These are phyloP conservation scores for Sugiyamaella paludigena DNA, from an alignment of 1,139 yeast genomes.

Conservation along the genomic window DNA sequence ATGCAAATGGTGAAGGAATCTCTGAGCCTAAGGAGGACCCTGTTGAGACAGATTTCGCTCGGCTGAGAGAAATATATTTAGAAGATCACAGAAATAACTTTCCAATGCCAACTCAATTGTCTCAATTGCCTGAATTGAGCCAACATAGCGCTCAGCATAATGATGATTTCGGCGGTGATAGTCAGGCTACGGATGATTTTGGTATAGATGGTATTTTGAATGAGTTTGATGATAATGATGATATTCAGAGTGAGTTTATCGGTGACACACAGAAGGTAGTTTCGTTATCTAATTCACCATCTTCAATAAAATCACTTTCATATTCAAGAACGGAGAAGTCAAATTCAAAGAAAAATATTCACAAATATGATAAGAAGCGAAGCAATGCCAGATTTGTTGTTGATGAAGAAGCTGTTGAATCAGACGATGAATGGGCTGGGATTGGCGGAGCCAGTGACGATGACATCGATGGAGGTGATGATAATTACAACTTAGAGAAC, in stretches of 20 bases:
- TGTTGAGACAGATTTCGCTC: not conserved
- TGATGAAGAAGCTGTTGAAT: conserved; percentile 91
- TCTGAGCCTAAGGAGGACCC: not conserved
- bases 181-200: too few relatives aligned
- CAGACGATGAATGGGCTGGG: conserved; percentile 96
- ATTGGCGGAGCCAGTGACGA: conserved; percentile 78
- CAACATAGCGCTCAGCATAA: conserved; percentile 5
- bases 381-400: conserved; percentile 54
- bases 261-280: not conserved
- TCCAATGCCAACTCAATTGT: conserved; percentile 15
- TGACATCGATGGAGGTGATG: conserved; percentile 48
- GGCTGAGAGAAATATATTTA: conserved; percentile 10
- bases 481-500: conserved; percentile 73
- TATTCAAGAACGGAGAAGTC: too few relatives aligned
- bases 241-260: not conserved
- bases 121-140: conserved; percentile 11
- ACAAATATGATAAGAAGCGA: conserved; percentile 45
- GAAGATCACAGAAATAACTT: conserved; percentile 7
- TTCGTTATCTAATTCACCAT: not conserved
- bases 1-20: too few relatives aligned
- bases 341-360: not conserved
- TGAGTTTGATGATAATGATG: not conserved
- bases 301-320: not conserved
- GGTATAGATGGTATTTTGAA: not conserved
- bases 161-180: too few relatives aligned